These are phyloP conservation scores for Isatis tinctoria DNA, from an alignment of 345 rosid genomes.

Conservation along the genomic window DNA sequence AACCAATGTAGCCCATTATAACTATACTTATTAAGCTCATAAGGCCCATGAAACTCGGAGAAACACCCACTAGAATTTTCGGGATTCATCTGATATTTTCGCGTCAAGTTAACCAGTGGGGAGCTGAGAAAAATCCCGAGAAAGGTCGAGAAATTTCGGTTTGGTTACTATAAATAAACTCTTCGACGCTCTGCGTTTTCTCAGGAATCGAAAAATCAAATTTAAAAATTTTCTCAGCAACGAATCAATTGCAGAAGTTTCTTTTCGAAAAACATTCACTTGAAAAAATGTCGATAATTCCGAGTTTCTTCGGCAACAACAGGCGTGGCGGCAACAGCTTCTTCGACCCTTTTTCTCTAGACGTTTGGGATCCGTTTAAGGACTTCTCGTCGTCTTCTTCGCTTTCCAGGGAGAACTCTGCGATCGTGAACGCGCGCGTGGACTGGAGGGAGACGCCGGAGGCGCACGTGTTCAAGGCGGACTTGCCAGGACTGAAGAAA, in stretches of 20 bases:
- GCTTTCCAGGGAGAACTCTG: neutral
- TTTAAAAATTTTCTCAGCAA: neutral
- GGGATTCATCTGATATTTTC: no score
- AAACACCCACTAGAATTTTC: no score
- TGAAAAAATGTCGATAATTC: constrained; percentile 35
- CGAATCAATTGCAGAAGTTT: neutral
- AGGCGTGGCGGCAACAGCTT: constrained; percentile 23
- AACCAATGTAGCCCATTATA: no score
- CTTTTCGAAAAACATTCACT: no score
- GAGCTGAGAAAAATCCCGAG: no score
- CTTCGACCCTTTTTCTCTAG: constrained; percentile 33
- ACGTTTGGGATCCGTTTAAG: constrained; percentile 29
- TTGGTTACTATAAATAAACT: neutral
- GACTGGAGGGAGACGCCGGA: constrained; percentile 35
- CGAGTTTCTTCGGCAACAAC: constrained; percentile 39
- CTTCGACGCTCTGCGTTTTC: no score
- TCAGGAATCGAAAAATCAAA: neutral
- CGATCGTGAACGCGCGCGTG: constrained; percentile 33
- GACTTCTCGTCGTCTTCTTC: constrained; percentile 1
- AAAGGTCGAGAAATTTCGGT: no score
- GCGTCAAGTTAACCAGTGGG: no score
- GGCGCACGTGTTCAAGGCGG: constrained; percentile 34
- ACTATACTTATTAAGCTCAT: no score
- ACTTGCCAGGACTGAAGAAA: constrained; percentile 31
- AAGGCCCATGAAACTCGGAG: no score